Conservation (phyloP, 176 grass and related monocot genomes). For the Oryza longistaminata region DNA sequence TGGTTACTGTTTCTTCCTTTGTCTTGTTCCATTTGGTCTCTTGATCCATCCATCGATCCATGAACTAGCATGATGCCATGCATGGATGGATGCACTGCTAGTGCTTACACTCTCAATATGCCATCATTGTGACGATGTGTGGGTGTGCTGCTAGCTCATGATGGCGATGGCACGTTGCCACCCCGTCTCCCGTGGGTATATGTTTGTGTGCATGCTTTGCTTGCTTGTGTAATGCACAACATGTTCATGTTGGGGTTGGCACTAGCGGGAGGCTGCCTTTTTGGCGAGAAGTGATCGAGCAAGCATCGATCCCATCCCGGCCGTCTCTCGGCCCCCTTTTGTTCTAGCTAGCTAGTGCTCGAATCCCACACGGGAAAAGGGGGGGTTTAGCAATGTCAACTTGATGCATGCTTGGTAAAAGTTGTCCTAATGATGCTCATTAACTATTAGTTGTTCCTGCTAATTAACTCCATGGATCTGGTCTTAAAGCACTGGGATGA, state of each 20-base stretch:
- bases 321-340: background rate
- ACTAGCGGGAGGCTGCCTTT: slow-evolving; percentile 3
- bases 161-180: background rate
- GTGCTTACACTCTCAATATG: background rate
- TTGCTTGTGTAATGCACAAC: background rate
- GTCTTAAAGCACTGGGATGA: background rate
- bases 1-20: background rate
- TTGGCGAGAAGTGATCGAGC: background rate
- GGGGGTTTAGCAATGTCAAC: slow-evolving; percentile 32
- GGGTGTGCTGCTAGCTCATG: background rate
- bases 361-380: slow-evolving; percentile 39
- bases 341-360: slow-evolving; percentile 19
- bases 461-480: background rate
- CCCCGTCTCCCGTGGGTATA: background rate
- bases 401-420: slow-evolving; percentile 19
- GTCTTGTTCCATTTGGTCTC: slow-evolving; percentile 2
- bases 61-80: background rate
- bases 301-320: background rate
- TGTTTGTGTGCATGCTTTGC: background rate
- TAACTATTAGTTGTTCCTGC: background rate
- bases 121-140: background rate
- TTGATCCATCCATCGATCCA: background rate
- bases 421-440: background rate
- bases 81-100: background rate
- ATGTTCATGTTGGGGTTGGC: slow-evolving; percentile 27